phyloP scores from a whole-genome alignment of 345 rosid species.

The Salix viminalis region DNA sequence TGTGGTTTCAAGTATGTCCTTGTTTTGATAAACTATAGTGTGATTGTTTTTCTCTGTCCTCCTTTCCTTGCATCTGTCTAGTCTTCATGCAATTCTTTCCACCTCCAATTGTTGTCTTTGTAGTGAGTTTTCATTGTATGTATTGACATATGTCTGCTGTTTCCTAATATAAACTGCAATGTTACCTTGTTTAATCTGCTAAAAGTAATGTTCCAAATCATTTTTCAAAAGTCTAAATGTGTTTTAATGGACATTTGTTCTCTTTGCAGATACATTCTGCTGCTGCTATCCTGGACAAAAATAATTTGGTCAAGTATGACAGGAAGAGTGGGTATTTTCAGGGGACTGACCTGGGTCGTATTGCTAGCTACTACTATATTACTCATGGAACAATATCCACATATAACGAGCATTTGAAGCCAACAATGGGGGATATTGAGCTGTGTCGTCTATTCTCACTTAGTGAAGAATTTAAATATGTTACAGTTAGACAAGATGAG shows the following conservation, averaged over 20 bases:
- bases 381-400: conserved; percentile 91
- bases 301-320: conserved; percentile 84
- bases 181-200: background rate
- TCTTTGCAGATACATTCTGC: conserved; percentile 79
- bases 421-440: conserved; percentile 94
- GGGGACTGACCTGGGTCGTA: conserved; percentile 98
- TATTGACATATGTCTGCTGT: background rate
- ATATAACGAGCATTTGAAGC: conserved; percentile 90
- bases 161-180: background rate
- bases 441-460: conserved; percentile 79
- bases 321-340: conserved; percentile 94
- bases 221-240: background rate
- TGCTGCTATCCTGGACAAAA: conserved; percentile 82
- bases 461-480: conserved; percentile 93
- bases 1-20: background rate
- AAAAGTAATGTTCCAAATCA: background rate
- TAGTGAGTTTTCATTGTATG: background rate
- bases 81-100: background rate
- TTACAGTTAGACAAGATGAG: conserved; percentile 94
- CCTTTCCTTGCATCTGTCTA: background rate
- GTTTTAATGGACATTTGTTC: background rate
- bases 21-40: background rate
- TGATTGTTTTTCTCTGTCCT: background rate
- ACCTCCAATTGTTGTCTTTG: background rate
- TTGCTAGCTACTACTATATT: conserved; percentile 92